These are phyloP conservation scores for Spathaspora gorwiae DNA, from an alignment of 805 yeast genomes.

Conservation along the genomic window DNA sequence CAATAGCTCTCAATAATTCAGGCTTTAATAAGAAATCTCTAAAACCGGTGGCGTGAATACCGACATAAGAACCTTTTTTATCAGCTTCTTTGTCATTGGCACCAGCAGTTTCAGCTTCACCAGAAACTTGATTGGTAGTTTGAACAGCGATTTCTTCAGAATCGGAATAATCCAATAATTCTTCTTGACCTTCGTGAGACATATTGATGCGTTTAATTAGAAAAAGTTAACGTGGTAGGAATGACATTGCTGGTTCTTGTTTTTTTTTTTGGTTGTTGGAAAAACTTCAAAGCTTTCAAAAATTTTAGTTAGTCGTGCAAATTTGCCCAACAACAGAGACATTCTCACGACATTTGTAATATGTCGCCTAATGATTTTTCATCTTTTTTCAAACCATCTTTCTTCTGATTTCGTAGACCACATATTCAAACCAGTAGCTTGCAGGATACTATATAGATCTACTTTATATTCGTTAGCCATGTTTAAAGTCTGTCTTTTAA, in stretches of 20 bases:
- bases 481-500: not conserved
- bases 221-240: not conserved
- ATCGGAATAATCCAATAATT: constrained; percentile 96
- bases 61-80: constrained; percentile 96
- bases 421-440: too few species aligned
- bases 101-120: constrained; percentile 31
- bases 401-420: too few species aligned
- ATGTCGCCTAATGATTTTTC: too few species aligned
- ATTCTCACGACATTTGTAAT: too few species aligned
- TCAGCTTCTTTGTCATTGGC: constrained; percentile 57
- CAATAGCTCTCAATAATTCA: constrained; percentile 93
- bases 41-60: constrained; percentile 97
- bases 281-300: too few species aligned
- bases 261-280: too few species aligned
- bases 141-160: constrained; percentile 88
- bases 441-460: too few species aligned
- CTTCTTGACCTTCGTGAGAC: constrained; percentile 99
- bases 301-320: not conserved
- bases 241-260: not conserved
- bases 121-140: constrained; percentile 44
- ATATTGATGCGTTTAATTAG: constrained; percentile 25
- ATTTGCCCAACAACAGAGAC: not conserved
- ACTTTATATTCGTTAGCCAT: too few species aligned
- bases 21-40: constrained; percentile 96
- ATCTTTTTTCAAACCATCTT: too few species aligned